Evolutionary conservation across 352 stramenopile species (phyloP).

Genomic region (Pythium guiyangense): DNA sequence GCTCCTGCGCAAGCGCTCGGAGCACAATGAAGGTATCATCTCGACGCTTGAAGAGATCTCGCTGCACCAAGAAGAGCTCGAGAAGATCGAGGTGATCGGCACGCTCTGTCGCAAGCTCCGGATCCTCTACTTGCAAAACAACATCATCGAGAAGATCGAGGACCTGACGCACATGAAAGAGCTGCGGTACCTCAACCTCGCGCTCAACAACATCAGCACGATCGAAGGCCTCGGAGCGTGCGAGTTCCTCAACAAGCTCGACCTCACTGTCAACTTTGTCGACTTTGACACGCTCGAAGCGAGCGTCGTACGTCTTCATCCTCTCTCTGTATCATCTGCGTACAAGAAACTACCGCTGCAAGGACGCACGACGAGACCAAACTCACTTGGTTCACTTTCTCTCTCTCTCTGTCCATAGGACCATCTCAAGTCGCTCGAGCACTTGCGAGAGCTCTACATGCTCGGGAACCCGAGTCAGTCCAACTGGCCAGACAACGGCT

Average conservation of each 20-base stretch:
- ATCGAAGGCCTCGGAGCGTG: slow-evolving; percentile 85
- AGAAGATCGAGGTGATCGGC: slow-evolving; percentile 90
- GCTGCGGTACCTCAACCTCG: slow-evolving; percentile 94
- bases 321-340: too few relatives aligned
- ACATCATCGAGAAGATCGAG: slow-evolving; percentile 93
- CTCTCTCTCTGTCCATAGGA: slow-evolving; percentile 20
- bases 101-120: slow-evolving; percentile 88
- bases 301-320: slow-evolving; percentile 48
- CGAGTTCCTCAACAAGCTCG: slow-evolving; percentile 91
- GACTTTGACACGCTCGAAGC: slow-evolving; percentile 88
- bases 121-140: slow-evolving; percentile 96
- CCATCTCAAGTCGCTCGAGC: slow-evolving; percentile 62
- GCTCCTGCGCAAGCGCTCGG: slow-evolving; percentile 84
- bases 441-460: slow-evolving; percentile 92
- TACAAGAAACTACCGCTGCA: too few relatives aligned
- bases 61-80: slow-evolving; percentile 91
- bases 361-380: too few relatives aligned
- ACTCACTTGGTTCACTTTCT: too few relatives aligned
- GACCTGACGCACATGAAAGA: slow-evolving; percentile 92
- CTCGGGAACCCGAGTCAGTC: slow-evolving; percentile 90
- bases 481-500: slow-evolving; percentile 58
- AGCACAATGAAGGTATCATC: slow-evolving; percentile 93
- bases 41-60: slow-evolving; percentile 93
- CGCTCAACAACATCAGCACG: slow-evolving; percentile 92
- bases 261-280: slow-evolving; percentile 96